Evolutionary conservation across 768 basidiomycete species (phyloP).

Genomic region (Collybia mongolica): DNA sequence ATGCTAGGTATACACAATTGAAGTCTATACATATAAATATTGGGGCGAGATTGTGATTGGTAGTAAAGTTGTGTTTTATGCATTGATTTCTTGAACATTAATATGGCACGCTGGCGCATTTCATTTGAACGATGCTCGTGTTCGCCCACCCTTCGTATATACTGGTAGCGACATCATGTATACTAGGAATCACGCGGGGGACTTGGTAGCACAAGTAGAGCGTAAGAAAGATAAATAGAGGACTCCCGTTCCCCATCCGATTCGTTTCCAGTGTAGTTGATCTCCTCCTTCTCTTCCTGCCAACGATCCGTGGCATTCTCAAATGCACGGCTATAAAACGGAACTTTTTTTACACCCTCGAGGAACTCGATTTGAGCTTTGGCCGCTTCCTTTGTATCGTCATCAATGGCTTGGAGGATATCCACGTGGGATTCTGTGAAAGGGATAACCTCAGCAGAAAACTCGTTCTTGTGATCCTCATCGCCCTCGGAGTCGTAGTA

Average conservation of each 20-base stretch:
- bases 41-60: slow-evolving; percentile 21
- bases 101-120: no score
- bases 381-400: not conserved
- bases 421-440: slow-evolving; percentile 5
- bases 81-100: no score
- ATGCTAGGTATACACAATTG: slow-evolving; percentile 44
- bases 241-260: slow-evolving; percentile 14
- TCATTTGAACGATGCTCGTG: no score
- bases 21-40: slow-evolving; percentile 60
- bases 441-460: not conserved
- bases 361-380: not conserved
- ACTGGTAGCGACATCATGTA: no score
- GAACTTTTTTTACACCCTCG: not conserved
- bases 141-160: no score
- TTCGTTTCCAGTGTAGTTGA: slow-evolving; percentile 22
- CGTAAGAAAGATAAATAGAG: slow-evolving; percentile 23
- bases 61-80: no score
- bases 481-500: not conserved
- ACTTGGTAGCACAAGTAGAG: slow-evolving; percentile 13
- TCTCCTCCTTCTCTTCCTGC: slow-evolving; percentile 6
- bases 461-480: not conserved
- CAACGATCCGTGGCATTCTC: slow-evolving; percentile 9
- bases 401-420: not conserved
- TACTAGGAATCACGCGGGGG: no score
- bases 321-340: slow-evolving; percentile 3